phyloP scores from a whole-genome alignment of 1,284 basidiomycete species.

The Papiliotrema terrestris region DNA sequence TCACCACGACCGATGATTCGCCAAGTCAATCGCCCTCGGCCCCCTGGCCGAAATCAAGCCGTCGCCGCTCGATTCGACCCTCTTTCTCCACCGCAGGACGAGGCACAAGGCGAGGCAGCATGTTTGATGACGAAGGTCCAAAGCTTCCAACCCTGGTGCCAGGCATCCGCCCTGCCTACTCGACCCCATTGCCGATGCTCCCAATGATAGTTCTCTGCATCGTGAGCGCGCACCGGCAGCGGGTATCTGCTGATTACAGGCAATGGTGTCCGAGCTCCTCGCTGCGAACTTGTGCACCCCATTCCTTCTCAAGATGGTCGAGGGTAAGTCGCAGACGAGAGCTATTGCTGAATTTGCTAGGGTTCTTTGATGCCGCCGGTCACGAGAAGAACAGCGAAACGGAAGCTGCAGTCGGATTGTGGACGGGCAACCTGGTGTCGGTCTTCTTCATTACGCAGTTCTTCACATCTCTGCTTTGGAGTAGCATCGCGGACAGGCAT shows the following conservation, averaged over 20 bases:
- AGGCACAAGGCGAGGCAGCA: conserved; percentile 5
- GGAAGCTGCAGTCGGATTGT: conserved; percentile 46
- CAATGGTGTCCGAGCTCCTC: conserved; percentile 88
- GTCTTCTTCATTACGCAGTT: conserved; percentile 61
- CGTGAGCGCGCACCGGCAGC: conserved; percentile 53
- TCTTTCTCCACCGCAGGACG: conserved; percentile 28
- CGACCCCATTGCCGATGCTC: conserved; percentile 76
- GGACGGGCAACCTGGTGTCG: conserved; percentile 51
- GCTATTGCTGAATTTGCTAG: conserved; percentile 9
- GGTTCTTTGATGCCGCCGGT: conserved; percentile 37
- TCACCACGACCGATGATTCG: conserved; percentile 19
- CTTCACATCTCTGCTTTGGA: conserved; percentile 88
- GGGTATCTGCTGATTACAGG: conserved; percentile 52
- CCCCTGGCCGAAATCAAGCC: conserved; percentile 7
- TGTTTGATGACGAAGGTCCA: conserved; percentile 19
- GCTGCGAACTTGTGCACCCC: conserved; percentile 86
- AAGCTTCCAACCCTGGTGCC: conserved; percentile 47
- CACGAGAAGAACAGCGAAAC: conserved; percentile 35
- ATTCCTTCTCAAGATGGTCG: conserved; percentile 88
- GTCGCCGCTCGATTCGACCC: conserved; percentile 16
- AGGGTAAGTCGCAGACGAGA: conserved; percentile 54
- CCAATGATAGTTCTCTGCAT: conserved; percentile 90
- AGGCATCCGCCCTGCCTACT: conserved; percentile 48
- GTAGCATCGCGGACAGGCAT: conserved; percentile 87
- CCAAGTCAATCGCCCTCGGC: conserved; percentile 11